These are phyloP conservation scores for Vaccinium vitisidaea DNA, from an alignment of 148 eudicot species.

Conservation along the genomic window DNA sequence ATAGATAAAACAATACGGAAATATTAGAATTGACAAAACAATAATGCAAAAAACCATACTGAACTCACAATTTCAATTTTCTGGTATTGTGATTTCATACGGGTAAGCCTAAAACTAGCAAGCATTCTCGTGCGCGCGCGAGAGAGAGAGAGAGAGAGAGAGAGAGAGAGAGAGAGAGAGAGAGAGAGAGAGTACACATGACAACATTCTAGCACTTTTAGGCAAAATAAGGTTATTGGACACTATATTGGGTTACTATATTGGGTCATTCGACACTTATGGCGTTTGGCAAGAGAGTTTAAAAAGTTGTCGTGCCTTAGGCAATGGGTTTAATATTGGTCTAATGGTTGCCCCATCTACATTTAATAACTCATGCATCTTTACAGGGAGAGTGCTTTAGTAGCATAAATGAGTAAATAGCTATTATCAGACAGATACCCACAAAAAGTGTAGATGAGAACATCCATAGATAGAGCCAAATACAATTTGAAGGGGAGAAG, in stretches of 20 bases:
- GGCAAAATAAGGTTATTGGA: too few species aligned
- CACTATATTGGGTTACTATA: background rate
- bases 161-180: too few species aligned
- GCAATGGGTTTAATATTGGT: background rate
- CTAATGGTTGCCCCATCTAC: background rate
- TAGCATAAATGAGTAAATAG: background rate
- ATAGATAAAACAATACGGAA: too few species aligned
- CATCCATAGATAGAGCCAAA: background rate
- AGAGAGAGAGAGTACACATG: too few species aligned
- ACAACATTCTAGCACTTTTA: too few species aligned
- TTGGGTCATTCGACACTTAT: background rate
- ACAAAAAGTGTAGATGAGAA: background rate
- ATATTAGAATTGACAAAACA: background rate
- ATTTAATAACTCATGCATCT: background rate
- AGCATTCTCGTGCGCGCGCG: too few species aligned
- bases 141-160: background rate
- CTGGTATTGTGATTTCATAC: background rate
- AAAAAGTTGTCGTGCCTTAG: background rate
- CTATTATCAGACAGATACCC: background rate
- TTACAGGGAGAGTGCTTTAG: background rate
- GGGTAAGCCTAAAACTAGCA: background rate
- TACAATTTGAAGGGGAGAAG: background rate
- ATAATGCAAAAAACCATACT: background rate
- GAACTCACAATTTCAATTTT: background rate
- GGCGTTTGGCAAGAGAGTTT: background rate